Evolutionary conservation across 345 rosid species (phyloP).

Genomic region (Rhizophora apiculata): DNA sequence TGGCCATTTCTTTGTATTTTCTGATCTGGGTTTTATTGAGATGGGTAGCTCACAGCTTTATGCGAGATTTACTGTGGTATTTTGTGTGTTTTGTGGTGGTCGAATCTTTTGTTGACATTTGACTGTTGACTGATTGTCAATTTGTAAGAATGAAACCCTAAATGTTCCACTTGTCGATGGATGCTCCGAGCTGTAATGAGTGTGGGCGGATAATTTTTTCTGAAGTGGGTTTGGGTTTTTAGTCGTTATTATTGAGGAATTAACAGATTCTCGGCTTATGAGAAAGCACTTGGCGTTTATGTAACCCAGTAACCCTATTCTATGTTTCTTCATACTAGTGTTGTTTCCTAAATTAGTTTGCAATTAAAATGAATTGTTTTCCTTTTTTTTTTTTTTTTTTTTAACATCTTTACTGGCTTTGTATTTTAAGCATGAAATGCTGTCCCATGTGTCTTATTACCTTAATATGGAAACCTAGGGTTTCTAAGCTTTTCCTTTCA

Average conservation of each 20-base stretch:
- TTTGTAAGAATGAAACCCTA: slow-evolving; percentile 46
- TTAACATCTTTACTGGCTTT: slow-evolving; percentile 8
- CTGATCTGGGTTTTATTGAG: slow-evolving; percentile 39
- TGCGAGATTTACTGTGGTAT: slow-evolving; percentile 35
- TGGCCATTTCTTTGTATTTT: slow-evolving; percentile 24
- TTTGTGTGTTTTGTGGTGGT: slow-evolving; percentile 22
- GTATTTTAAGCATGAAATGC: slow-evolving; percentile 15
- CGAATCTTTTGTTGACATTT: slow-evolving; percentile 14
- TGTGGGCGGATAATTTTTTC: slow-evolving; percentile 14
- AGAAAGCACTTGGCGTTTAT: slow-evolving; percentile 7
- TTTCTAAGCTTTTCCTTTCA: slow-evolving; percentile 30
- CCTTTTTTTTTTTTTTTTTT: not conserved
- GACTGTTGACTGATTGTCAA: slow-evolving; percentile 37
- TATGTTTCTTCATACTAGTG: slow-evolving; percentile 15
- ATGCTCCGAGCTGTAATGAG: slow-evolving; percentile 19
- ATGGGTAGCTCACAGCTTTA: slow-evolving; percentile 32
- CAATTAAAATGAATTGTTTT: slow-evolving; percentile 14
- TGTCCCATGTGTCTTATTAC: slow-evolving; percentile 14
- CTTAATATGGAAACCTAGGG: slow-evolving; percentile 41
- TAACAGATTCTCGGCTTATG: slow-evolving; percentile 1
- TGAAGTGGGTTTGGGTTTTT: slow-evolving; percentile 20
- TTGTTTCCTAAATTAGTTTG: slow-evolving; percentile 25
- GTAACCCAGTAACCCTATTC: slow-evolving; percentile 41
- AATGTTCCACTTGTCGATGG: slow-evolving; percentile 21
- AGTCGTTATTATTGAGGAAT: slow-evolving; percentile 14